A percentile compares a stretch with the other conserved stretches of the same genome.
phyloP scores from a whole-genome alignment of 2,329 filamentous ascomycete genomes.

The Penicillium sclerotigenum region DNA sequence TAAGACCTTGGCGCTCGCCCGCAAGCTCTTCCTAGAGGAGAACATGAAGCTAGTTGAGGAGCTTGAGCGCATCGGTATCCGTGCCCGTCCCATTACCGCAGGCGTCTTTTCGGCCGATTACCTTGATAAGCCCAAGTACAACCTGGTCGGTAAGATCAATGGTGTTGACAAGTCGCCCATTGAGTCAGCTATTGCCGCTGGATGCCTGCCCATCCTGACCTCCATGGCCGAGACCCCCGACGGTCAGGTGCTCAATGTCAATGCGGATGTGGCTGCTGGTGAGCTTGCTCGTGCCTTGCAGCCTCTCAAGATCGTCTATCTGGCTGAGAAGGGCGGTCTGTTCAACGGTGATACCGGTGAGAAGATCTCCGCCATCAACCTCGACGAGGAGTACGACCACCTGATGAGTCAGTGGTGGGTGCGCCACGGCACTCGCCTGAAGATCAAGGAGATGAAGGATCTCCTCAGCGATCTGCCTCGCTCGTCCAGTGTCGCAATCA shows the following conservation, averaged over 20 bases:
- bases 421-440: slow-evolving; percentile 87
- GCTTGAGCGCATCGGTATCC: slow-evolving; percentile 83
- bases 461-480: slow-evolving; percentile 82
- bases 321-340: slow-evolving; percentile 96
- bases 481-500: slow-evolving; percentile 93
- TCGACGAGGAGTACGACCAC: slow-evolving; percentile 92
- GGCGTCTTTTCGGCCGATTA: slow-evolving; percentile 93
- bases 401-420: slow-evolving; percentile 95
- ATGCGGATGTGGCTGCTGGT: slow-evolving; percentile 92
- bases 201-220: slow-evolving; percentile 88
- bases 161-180: slow-evolving; percentile 87
- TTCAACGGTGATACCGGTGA: slow-evolving; percentile 91
- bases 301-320: slow-evolving; percentile 94
- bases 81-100: slow-evolving; percentile 81
- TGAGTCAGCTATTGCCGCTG: slow-evolving; percentile 83
- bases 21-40: slow-evolving; percentile 91
- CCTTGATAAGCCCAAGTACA: slow-evolving; percentile 92
- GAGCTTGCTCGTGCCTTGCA: slow-evolving; percentile 85
- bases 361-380: slow-evolving; percentile 95
- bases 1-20: slow-evolving; percentile 85
- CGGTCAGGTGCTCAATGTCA: slow-evolving; percentile 93
- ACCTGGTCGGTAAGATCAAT: slow-evolving; percentile 92
- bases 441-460: slow-evolving; percentile 97
- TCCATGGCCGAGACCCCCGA: slow-evolving; percentile 94
- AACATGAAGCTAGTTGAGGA: slow-evolving; percentile 90